Base-by-base conservation (phyloP, 169 alveolate species). In the Eimeria brunetti region DNA sequence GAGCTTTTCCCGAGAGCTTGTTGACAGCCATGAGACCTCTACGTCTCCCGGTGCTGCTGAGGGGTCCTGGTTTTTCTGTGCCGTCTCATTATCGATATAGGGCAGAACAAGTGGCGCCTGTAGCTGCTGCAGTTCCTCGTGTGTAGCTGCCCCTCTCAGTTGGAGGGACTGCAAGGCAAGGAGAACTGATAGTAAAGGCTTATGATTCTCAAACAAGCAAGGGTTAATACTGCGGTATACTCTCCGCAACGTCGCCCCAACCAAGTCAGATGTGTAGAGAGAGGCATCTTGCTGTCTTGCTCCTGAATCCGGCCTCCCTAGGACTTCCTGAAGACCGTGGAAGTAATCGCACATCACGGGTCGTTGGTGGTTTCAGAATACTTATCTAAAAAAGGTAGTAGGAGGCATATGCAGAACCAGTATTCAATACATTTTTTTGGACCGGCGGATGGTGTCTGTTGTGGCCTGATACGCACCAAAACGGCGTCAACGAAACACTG, bases 191-290 rank as follows among this genome's bases (percentile, higher is more conserved):
- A 98, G 98, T 85, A 98, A 95, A 76, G 98, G 96, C 94, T 98
- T 98, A 96, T 99, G 99, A 51, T 95, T 96, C 96, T 97, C 98
- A 91, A 99, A 98, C 33, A 99, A 97, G 9, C 95, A 95, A 27
- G 99, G 96, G 85, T 98, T 97, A n/a, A 98, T 97, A 92, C 97
- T 98, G 69, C 95, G 94, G 93, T 97, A 98, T 41, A 98, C 60
- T 62, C 92, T 38, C 30, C 80, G 56, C 49, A 85, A 11, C 76
- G 92, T 62, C 44, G 92, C 92, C 20, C 20, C 80, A 16, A 85
- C 81, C 41, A 85, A 85, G n/a, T 85, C 92, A 38, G 92, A 20
- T 11, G 76, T 60, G 69, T 85, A 62, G 62, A 30, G 76, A 6
- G 56, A 56, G 62, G 64, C 92, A 85, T 60, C 80, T 58, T 60